Evolutionary conservation across 352 stramenopile species (phyloP).

Genomic region (Pythium brassicae): DNA sequence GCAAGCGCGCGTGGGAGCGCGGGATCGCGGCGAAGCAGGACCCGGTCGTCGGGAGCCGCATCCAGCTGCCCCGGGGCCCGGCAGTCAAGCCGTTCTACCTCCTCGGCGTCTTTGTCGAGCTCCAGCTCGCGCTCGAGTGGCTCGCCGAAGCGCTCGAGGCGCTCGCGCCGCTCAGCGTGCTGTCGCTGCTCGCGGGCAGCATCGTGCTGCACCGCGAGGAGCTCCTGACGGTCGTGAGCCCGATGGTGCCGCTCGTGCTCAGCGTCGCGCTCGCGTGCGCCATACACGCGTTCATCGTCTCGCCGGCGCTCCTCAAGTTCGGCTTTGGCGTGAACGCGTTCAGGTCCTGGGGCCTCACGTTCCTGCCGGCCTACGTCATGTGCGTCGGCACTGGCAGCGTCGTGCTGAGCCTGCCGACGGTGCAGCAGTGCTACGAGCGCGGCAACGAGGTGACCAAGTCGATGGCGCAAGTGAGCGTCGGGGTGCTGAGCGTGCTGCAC

Average conservation of each 20-base stretch:
- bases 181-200: conserved; percentile 32
- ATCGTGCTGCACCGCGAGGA: conserved; percentile 39
- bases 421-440: conserved; percentile 33
- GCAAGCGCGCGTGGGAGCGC: conserved; percentile 20
- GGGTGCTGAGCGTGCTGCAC: conserved; percentile 19
- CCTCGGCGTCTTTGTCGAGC: conserved; percentile 33
- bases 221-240: conserved; percentile 27
- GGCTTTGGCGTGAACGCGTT: conserved; percentile 21
- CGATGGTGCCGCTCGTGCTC: conserved; percentile 34
- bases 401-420: conserved; percentile 25
- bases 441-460: conserved; percentile 38
- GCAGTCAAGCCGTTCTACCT: conserved; percentile 34
- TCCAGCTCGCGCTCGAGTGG: conserved; percentile 49
- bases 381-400: conserved; percentile 35
- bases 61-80: conserved; percentile 4
- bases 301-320: conserved; percentile 29
- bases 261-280: conserved; percentile 21
- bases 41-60: conserved; percentile 6
- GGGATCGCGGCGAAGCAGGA: conserved; percentile 16
- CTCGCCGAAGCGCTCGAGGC: conserved; percentile 26
- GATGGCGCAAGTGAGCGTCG: conserved; percentile 24
- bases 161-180: conserved; percentile 31
- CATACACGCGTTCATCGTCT: conserved; percentile 28
- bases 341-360: conserved; percentile 11
- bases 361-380: conserved; percentile 32